Base-by-base conservation (phyloP, 176 grass and related monocot species). In the Oryza rufipogon region DNA sequence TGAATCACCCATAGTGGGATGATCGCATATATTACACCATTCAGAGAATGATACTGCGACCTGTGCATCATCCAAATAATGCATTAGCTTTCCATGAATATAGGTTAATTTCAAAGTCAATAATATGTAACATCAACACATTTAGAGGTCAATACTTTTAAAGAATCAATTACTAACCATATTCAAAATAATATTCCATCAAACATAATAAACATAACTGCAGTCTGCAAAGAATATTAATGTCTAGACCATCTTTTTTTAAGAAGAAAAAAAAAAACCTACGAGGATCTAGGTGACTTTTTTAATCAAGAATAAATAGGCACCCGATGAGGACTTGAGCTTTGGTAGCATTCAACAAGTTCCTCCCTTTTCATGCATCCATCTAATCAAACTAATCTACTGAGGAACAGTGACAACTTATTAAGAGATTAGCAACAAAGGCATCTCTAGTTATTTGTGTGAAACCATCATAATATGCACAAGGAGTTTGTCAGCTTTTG, bases 21-120 rank as follows among this genome's bases (percentile, higher is more conserved):
- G 96, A 76, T 98, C 96, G 79, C 89, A 95, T 73, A 95, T 89
- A 69, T 93, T 91, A 61, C 91, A 98, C 96, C 96, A 98, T 7
- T 98, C 96, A 79, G 92, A 68, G 84, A 90, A 98, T 75, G 91
- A 85, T 54, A 90, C 64, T 41, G 89, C 85, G 72, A 93, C 92
- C 96, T 98, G 88, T 73, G 26, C 46, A 75, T 34, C 58, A 78
- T 82, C 42, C 66, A 89, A 89, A 66, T 77, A 82, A 16, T 9
- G 11, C 22, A 61, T 86, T 83, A 90, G 44, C 54, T 77, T 76
- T 70, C 52, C 65, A 76, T 49, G 32, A 33, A 71, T 38, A 20
- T 19, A 58, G 64, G 58, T 7, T 39, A 87, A 77, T 17, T 75
- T 47, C 39, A 48, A 70, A 17, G 11, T 68, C 25, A 68, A 58